Evolutionary conservation across 345 rosid species (phyloP).

Genomic region (Syzygium jambos): DNA sequence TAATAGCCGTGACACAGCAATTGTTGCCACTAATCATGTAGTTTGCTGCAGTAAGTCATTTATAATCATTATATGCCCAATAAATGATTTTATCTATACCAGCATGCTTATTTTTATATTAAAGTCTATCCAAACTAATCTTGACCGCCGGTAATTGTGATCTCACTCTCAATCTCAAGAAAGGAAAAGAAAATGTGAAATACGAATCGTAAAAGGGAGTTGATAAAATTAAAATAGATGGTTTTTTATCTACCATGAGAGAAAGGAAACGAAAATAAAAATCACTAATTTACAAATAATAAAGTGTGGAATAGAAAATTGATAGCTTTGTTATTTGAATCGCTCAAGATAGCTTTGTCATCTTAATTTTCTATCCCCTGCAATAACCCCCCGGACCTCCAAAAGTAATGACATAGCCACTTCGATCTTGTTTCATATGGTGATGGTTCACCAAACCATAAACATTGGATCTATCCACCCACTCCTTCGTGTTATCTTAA

Average conservation of each 20-base stretch:
- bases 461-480: background rate
- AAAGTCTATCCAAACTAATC: background rate
- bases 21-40: background rate
- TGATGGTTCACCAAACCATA: background rate
- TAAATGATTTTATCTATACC: background rate
- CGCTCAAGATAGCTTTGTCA: background rate
- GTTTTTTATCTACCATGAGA: background rate
- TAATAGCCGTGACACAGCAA: background rate
- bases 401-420: background rate
- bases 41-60: background rate
- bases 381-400: background rate
- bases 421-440: background rate
- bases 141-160: background rate
- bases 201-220: background rate
- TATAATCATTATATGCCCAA: background rate
- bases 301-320: background rate
- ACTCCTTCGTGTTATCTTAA: background rate
- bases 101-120: background rate
- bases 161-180: background rate
- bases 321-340: background rate
- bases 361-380: background rate
- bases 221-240: background rate
- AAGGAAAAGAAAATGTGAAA: background rate
- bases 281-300: background rate
- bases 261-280: background rate